A percentile compares a stretch with the other conserved stretches of the same genome.
These are phyloP conservation scores for Discostella stelligera DNA, from an alignment of 352 stramenopile species.

Conservation along the genomic window DNA sequence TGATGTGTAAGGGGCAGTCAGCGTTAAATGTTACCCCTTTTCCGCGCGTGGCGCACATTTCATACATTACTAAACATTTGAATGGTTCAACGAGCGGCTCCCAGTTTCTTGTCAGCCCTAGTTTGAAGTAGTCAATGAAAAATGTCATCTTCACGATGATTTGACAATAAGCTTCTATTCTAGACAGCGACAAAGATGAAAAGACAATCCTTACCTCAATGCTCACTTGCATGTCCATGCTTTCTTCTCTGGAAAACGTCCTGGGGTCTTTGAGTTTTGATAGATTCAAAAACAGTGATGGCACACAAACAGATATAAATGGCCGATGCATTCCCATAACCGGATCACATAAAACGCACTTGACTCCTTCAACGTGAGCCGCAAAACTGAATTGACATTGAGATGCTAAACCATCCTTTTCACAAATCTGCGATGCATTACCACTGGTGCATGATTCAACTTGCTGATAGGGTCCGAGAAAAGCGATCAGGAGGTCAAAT, in stretches of 20 bases:
- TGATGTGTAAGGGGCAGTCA: conserved; percentile 83
- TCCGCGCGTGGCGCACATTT: conserved; percentile 72
- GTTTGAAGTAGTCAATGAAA: conserved; percentile 87
- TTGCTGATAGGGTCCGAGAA: conserved; percentile 41
- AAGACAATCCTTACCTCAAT: conserved; percentile 35
- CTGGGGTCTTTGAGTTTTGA: conserved; percentile 51
- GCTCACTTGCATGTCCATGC: conserved; percentile 62
- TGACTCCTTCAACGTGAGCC: conserved; percentile 58
- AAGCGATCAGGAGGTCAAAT: conserved; percentile 48
- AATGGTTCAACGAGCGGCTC: conserved; percentile 85
- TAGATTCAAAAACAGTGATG: conserved; percentile 49
- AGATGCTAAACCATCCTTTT: conserved; percentile 13
- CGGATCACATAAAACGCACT: conserved; percentile 77
- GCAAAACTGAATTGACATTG: conserved; percentile 64
- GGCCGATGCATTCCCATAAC: conserved; percentile 83
- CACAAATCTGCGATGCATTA: conserved; percentile 5
- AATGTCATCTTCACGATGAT: conserved; percentile 25
- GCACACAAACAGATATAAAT: conserved; percentile 60
- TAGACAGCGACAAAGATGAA: background rate
- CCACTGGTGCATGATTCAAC: conserved; percentile 11
- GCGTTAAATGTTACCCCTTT: conserved; percentile 79
- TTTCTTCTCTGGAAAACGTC: conserved; percentile 18
- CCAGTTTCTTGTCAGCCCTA: conserved; percentile 82
- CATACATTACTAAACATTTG: conserved; percentile 70
- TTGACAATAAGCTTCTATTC: background rate